Conservation (phyloP, 2,329 filamentous ascomycete species). For the Alternaria consortialis region DNA sequence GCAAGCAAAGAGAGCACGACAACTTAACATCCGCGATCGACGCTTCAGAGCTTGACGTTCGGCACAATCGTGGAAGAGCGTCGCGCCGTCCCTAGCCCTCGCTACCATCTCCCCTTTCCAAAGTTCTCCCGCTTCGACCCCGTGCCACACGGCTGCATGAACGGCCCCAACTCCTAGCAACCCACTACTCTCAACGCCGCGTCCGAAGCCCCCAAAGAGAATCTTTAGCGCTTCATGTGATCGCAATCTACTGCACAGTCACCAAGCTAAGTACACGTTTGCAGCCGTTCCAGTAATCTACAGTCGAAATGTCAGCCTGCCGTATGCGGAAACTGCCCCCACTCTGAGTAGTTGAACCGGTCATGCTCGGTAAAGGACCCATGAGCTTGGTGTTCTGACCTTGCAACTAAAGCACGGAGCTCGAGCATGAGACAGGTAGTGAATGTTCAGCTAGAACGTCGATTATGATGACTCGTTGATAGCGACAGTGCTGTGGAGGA, state of each 20-base stretch:
- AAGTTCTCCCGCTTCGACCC: slow-evolving; percentile 4
- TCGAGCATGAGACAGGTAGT: background rate
- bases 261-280: slow-evolving; percentile 36
- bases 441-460: background rate
- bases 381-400: background rate
- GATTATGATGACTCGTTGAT: background rate
- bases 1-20: background rate
- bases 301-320: slow-evolving; percentile 22
- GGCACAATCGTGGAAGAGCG: background rate
- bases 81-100: background rate
- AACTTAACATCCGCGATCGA: background rate
- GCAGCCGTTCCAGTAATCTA: slow-evolving; percentile 48
- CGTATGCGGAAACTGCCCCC: slow-evolving; percentile 34
- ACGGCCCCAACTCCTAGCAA: slow-evolving; percentile 13
- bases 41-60: background rate
- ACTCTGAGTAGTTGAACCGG: background rate
- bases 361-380: slow-evolving; percentile 1
- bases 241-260: slow-evolving; percentile 23
- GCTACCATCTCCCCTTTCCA: slow-evolving; percentile 1
- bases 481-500: background rate
- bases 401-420: background rate
- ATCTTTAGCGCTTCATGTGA: slow-evolving; percentile 24
- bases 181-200: slow-evolving; percentile 4
- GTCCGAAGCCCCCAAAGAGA: background rate
- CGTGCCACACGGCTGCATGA: slow-evolving; percentile 13